A percentile compares a stretch with the other conserved stretches of the same genome.
Evolutionary conservation across 768 basidiomycete species (phyloP).

Genomic region (Daedaleopsis sinensis): DNA sequence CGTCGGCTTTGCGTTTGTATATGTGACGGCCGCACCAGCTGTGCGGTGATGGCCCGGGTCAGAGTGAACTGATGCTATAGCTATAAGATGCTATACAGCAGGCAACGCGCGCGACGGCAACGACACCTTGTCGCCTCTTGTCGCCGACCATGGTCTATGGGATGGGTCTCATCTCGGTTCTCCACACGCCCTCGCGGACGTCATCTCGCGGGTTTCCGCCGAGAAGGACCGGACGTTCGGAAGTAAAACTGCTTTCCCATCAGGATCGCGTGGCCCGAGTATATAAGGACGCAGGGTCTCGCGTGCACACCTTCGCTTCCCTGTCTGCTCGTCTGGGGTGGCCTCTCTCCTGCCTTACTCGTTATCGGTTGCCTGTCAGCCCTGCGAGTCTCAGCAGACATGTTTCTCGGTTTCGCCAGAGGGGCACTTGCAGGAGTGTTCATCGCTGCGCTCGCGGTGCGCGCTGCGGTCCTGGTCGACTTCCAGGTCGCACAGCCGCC

Average conservation of each 20-base stretch:
- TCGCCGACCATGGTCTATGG: neutral
- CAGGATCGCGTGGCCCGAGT: neutral
- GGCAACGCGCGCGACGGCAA: neutral
- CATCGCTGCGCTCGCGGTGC: slow-evolving; percentile 5
- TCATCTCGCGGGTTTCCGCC: slow-evolving; percentile 3
- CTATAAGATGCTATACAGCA: too few relatives aligned
- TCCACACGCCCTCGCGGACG: slow-evolving; percentile 8
- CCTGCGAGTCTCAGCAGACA: neutral
- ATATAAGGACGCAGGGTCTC: slow-evolving; percentile 4
- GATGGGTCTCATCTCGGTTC: neutral
- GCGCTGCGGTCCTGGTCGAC: slow-evolving; percentile 41
- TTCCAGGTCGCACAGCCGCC: slow-evolving; percentile 80
- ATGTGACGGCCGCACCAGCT: neutral
- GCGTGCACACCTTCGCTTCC: too few relatives aligned
- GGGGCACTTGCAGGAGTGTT: neutral
- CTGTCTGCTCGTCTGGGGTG: neutral
- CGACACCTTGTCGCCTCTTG: neutral
- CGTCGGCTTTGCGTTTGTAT: neutral
- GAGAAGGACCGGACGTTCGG: slow-evolving; percentile 1
- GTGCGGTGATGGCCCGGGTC: neutral
- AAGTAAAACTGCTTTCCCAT: slow-evolving; percentile 1
- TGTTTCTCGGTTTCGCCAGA: neutral
- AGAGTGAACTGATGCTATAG: too few relatives aligned
- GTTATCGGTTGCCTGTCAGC: too few relatives aligned
- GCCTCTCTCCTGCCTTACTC: too few relatives aligned